These are phyloP conservation scores for Moricandia moricandioides DNA, from an alignment of 345 rosid genomes.

Conservation along the genomic window DNA sequence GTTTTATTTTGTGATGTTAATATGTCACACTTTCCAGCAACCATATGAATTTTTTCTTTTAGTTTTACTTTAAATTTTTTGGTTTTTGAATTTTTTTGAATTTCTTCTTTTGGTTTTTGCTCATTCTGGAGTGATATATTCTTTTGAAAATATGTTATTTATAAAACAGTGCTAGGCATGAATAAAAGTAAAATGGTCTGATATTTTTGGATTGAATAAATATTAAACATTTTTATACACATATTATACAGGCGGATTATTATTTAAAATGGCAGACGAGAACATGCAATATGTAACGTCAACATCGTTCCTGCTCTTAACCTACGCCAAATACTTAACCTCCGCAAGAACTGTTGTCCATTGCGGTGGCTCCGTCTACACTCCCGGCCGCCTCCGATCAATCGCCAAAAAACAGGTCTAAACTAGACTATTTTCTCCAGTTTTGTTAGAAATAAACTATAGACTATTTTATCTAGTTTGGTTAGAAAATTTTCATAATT, in stretches of 20 bases:
- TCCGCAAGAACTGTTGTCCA: constrained; percentile 42
- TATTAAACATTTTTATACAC: neutral
- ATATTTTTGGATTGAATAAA: no score
- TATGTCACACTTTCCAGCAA: no score
- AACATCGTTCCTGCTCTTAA: constrained; percentile 52
- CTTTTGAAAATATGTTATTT: neutral
- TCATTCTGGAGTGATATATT: neutral
- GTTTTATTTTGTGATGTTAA: neutral
- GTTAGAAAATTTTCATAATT: neutral
- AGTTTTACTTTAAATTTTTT: neutral
- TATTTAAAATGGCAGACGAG: constrained; percentile 51
- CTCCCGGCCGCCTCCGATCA: constrained; percentile 45
- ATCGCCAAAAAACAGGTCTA: constrained; percentile 50
- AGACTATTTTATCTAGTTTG: no score
- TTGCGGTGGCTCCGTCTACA: constrained; percentile 50
- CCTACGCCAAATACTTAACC: constrained; percentile 55
- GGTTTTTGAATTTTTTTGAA: no score
- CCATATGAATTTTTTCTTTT: neutral
- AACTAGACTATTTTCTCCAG: no score
- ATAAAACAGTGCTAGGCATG: no score
- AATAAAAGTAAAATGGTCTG: no score
- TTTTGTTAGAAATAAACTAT: no score
- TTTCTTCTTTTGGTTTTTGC: constrained; percentile 11
- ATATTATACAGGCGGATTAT: constrained; percentile 56
- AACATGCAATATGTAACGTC: constrained; percentile 68